Evolutionary conservation across 176 grass and related monocot species (phyloP), one percentile per base, ranked within the genome.

Genomic region (Oryza glumipatula): DNA sequence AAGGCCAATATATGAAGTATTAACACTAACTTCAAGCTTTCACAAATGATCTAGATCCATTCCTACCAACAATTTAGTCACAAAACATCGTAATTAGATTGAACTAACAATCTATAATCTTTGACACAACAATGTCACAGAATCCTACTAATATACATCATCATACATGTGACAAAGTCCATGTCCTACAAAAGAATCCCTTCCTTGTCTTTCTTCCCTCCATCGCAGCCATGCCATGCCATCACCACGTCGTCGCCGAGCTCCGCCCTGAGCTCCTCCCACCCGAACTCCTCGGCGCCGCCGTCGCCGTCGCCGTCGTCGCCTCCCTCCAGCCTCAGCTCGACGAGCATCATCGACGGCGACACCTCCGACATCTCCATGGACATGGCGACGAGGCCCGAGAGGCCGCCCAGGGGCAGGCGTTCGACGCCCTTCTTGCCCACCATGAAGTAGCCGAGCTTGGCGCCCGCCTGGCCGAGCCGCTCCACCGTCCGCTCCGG

Each of bases 361-460:
- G 81, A 84, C 54, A 98, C 80, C 69, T 94, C 96, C 12, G 89
- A 90, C 69, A 98, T 83, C 82, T 94, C 91, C 52, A 98, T 89
- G 0, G 93, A 87, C 80, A 98, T 70, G 30, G 88, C 86, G 33
- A 86, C 77, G 30, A 94, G 76, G 1, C 92, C 92, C 0, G 89
- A 84, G 49, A 94, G 10, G 48, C 80, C 76, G 21, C 84, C 80
- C 2, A 86, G 76, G 7, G 84, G 80, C 7, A 86, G 76, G 10
- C 78, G 82, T 38, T 94, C 88, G 10, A 28, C 73, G 0, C 72
- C 69, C 48, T 95, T 94, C 87, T 67, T 92, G 30, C 79, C 83
- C 72, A 89, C 89, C 65, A 95, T 83, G 77, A 95, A 78, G 79
- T 90, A 95, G 0, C 96, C 96, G 28, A 98, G 80, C 80, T 85